These are phyloP conservation scores for Rhizophagus sp. DNA, from an alignment of 192 early-diverging fungal genomes.

Conservation along the genomic window DNA sequence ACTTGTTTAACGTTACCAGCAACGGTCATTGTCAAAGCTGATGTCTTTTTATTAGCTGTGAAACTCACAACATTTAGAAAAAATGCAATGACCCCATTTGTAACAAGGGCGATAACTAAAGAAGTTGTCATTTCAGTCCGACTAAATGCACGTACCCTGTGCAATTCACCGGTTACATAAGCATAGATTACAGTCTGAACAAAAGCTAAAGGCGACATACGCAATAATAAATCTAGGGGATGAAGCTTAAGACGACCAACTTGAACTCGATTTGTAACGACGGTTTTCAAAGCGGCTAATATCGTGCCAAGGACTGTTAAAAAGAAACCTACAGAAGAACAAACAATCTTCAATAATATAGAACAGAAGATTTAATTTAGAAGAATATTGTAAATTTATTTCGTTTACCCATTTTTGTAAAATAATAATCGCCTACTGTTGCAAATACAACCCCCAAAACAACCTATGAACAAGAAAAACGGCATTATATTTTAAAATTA, in stretches of 20 bases:
- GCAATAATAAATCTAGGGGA: conserved; percentile 77
- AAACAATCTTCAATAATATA: background rate
- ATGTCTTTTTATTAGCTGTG: conserved; percentile 83
- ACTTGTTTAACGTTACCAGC: conserved; percentile 78
- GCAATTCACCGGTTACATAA: conserved; percentile 66
- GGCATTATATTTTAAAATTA: background rate
- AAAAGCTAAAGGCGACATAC: conserved; percentile 78
- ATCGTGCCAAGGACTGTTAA: conserved; percentile 79
- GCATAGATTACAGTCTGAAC: conserved; percentile 70
- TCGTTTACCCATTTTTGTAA: conserved; percentile 54
- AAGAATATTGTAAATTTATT: background rate
- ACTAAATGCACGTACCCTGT: conserved; percentile 41
- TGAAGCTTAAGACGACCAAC: conserved; percentile 79
- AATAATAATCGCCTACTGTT: conserved; percentile 82
- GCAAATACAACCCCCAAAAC: conserved; percentile 81
- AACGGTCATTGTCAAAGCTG: conserved; percentile 82
- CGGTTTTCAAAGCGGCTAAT: conserved; percentile 78
- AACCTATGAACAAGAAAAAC: conserved; percentile 42
- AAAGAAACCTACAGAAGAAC: conserved; percentile 52
- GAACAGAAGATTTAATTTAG: background rate
- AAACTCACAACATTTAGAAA: conserved; percentile 85
- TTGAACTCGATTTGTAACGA: conserved; percentile 79
- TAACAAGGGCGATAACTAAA: conserved; percentile 55
- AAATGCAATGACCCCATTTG: conserved; percentile 86
- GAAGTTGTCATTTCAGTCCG: conserved; percentile 46